phyloP scores from a whole-genome alignment of 345 rosid genomes.

The Brassica nigra region DNA sequence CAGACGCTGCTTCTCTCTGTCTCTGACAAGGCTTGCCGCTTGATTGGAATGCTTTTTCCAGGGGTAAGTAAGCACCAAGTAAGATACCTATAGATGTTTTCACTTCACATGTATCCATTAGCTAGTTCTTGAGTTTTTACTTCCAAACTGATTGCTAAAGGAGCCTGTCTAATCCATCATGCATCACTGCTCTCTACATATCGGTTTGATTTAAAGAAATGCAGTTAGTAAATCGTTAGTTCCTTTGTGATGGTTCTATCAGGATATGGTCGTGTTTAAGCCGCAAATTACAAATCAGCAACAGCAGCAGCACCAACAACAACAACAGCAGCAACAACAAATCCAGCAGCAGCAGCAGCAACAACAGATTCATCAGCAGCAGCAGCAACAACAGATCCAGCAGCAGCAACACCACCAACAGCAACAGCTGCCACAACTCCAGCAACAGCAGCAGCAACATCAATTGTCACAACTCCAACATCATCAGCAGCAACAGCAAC shows the following conservation, averaged over 20 bases:
- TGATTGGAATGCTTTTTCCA: slow-evolving; percentile 98
- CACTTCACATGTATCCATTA: slow-evolving; percentile 1
- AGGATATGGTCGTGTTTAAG: slow-evolving; percentile 98
- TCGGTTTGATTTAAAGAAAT: slow-evolving; percentile 2
- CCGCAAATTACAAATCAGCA: slow-evolving; percentile 84
- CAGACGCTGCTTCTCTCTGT: slow-evolving; percentile 91
- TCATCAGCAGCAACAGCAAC: slow-evolving; percentile 46
- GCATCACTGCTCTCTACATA: neutral
- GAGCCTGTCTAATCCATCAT: neutral
- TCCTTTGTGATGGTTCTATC: slow-evolving; percentile 21
- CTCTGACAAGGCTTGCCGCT: slow-evolving; percentile 90
- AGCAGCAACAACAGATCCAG: slow-evolving; percentile 36
- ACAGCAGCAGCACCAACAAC: slow-evolving; percentile 37
- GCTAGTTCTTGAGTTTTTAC: neutral
- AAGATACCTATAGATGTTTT: slow-evolving; percentile 9
- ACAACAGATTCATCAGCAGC: slow-evolving; percentile 35
- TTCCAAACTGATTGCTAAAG: neutral
- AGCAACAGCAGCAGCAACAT: slow-evolving; percentile 45
- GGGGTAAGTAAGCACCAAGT: slow-evolving; percentile 62
- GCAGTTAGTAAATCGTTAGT: neutral
- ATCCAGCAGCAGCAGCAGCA: slow-evolving; percentile 43
- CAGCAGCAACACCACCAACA: slow-evolving; percentile 45
- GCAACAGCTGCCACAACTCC: slow-evolving; percentile 49
- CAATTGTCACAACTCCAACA: slow-evolving; percentile 50
- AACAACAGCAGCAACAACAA: slow-evolving; percentile 37